Evolutionary conservation across 345 rosid species (phyloP).

Genomic region (Eucalyptus marginata): DNA sequence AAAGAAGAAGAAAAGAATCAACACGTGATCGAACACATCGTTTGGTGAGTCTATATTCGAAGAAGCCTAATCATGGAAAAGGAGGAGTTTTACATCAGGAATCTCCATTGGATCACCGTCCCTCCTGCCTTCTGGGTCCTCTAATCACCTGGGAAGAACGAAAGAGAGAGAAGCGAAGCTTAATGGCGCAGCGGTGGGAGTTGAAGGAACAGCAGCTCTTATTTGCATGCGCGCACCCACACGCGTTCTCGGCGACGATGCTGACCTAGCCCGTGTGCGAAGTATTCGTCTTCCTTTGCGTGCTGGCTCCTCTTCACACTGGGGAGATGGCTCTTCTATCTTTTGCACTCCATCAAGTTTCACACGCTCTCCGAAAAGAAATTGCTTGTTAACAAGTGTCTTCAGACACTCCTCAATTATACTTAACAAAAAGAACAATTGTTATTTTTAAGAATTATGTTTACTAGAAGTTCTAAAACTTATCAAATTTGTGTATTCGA

Average conservation of each 20-base stretch:
- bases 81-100: background rate
- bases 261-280: background rate
- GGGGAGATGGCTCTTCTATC: background rate
- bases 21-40: background rate
- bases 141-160: background rate
- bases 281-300: background rate
- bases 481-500: rapidly evolving
- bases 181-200: background rate
- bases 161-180: background rate
- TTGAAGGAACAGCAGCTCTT: background rate
- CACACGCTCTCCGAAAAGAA: background rate
- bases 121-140: background rate
- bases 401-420: background rate
- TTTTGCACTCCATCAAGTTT: background rate
- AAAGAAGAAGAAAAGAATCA: background rate
- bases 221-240: background rate
- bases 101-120: background rate
- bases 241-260: background rate
- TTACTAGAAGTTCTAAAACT: rapidly evolving
- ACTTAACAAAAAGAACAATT: background rate
- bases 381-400: background rate
- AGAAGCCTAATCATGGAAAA: background rate
- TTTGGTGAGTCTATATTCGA: background rate
- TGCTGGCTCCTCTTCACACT: background rate
- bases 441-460: too few relatives aligned